These are phyloP conservation scores for Pyrrhoderma noxium DNA, from an alignment of 1,284 basidiomycete genomes.

Conservation along the genomic window DNA sequence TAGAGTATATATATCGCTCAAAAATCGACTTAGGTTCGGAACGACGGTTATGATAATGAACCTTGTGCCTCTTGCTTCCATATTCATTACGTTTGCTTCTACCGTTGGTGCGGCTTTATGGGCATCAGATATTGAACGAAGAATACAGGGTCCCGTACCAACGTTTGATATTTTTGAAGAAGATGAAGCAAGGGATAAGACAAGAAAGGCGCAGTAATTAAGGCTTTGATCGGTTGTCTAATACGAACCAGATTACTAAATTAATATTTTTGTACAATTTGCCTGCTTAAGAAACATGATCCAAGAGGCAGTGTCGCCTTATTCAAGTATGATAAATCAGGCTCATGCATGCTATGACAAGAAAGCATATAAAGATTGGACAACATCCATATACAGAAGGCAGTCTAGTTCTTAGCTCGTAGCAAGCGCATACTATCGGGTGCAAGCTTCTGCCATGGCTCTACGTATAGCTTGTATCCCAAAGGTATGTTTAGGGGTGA, in stretches of 20 bases:
- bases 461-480: constrained; percentile 50
- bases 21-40: constrained; percentile 41
- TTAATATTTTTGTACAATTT: too few relatives aligned
- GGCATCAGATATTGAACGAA: constrained; percentile 55
- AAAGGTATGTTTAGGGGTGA: constrained; percentile 38
- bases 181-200: neutral
- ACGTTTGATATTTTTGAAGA: constrained; percentile 13
- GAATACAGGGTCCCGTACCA: constrained; percentile 21
- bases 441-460: constrained; percentile 53
- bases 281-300: too few relatives aligned
- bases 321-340: too few relatives aligned
- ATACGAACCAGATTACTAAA: too few relatives aligned
- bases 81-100: constrained; percentile 47
- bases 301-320: too few relatives aligned
- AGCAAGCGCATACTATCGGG: neutral
- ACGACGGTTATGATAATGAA: constrained; percentile 51
- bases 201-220: neutral
- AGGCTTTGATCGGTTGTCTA: too few relatives aligned
- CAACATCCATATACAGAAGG: too few relatives aligned
- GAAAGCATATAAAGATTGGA: too few relatives aligned
- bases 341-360: too few relatives aligned
- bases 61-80: constrained; percentile 53
- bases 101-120: constrained; percentile 67
- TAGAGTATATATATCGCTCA: neutral
- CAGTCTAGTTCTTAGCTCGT: too few relatives aligned